A percentile compares a stretch with the other conserved stretches of the same genome.
These are phyloP conservation scores for Elasticomyces elasticus DNA, from an alignment of 495 filamentous ascomycete genomes.

Conservation along the genomic window DNA sequence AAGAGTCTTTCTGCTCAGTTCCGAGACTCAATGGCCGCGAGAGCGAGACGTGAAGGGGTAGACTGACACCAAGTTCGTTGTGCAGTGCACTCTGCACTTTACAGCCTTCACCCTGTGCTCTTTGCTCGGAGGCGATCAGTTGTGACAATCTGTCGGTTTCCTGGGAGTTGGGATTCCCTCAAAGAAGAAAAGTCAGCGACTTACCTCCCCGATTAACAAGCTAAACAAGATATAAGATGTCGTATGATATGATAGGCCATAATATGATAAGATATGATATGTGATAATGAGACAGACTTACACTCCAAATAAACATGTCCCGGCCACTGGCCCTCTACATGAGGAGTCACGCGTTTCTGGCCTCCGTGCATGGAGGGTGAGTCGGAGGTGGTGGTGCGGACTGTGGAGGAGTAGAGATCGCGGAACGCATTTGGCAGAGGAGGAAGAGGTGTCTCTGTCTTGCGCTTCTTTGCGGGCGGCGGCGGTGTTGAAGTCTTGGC, in stretches of 20 bases:
- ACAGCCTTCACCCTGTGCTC: not conserved
- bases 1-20: slow-evolving; percentile 54
- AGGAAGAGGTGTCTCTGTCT: slow-evolving; percentile 44
- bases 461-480: slow-evolving; percentile 29
- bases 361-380: slow-evolving; percentile 79
- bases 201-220: not conserved
- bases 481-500: slow-evolving; percentile 1
- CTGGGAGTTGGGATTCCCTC: slow-evolving; percentile 13
- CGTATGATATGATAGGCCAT: too few species aligned
- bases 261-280: too few species aligned
- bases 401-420: slow-evolving; percentile 76
- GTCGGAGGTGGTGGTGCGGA: slow-evolving; percentile 64
- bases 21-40: slow-evolving; percentile 62
- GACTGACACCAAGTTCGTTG: slow-evolving; percentile 65
- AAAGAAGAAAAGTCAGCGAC: slow-evolving; percentile 3
- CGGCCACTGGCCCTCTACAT: slow-evolving; percentile 85
- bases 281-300: slow-evolving; percentile 36
- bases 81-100: slow-evolving; percentile 51
- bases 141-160: slow-evolving; percentile 10
- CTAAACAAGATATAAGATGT: too few species aligned
- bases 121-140: slow-evolving; percentile 1
- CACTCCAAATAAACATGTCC: slow-evolving; percentile 91
- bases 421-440: slow-evolving; percentile 73
- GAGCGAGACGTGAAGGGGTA: slow-evolving; percentile 82
- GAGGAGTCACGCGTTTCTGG: slow-evolving; percentile 67